Conservation (phyloP, 1,284 basidiomycete genomes). For the Butyriboletus regius region DNA sequence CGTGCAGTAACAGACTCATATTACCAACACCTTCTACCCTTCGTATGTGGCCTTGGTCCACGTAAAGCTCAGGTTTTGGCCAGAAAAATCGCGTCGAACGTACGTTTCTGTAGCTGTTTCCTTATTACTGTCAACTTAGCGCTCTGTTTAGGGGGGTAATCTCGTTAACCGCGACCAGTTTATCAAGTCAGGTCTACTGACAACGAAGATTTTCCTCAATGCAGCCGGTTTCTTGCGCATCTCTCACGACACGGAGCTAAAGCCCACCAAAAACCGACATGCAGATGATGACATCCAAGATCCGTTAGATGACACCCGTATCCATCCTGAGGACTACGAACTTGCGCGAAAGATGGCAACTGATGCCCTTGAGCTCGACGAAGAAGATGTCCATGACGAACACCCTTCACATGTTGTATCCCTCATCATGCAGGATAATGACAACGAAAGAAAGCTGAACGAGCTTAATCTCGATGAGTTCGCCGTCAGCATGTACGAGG, state of each 20-base stretch:
- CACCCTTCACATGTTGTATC: conserved; percentile 82
- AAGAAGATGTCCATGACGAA: conserved; percentile 86
- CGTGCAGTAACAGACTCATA: conserved; percentile 81
- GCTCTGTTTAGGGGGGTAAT: conserved; percentile 61
- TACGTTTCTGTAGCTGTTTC: conserved; percentile 32
- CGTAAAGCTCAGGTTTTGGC: conserved; percentile 85
- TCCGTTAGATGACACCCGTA: conserved; percentile 89
- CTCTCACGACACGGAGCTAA: conserved; percentile 59
- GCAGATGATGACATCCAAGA: conserved; percentile 73
- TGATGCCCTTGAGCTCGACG: conserved; percentile 90
- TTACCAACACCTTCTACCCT: conserved; percentile 81
- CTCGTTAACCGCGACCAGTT: conserved; percentile 80
- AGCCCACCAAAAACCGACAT: conserved; percentile 57
- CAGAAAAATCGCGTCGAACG: conserved; percentile 71
- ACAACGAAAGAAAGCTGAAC: conserved; percentile 75
- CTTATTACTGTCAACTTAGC: conserved; percentile 7
- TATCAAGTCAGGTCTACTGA: conserved; percentile 70
- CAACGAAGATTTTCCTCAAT: conserved; percentile 84
- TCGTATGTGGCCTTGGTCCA: conserved; percentile 89
- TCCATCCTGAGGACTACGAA: conserved; percentile 97
- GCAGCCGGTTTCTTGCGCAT: conserved; percentile 88
- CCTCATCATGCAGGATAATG: conserved; percentile 77
- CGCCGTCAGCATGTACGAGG: conserved; percentile 81
- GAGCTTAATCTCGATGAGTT: conserved; percentile 96
- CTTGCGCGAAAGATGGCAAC: conserved; percentile 98